These are phyloP conservation scores for Kwoniella dendrophila DNA, from an alignment of 768 basidiomycete genomes.

Conservation along the genomic window DNA sequence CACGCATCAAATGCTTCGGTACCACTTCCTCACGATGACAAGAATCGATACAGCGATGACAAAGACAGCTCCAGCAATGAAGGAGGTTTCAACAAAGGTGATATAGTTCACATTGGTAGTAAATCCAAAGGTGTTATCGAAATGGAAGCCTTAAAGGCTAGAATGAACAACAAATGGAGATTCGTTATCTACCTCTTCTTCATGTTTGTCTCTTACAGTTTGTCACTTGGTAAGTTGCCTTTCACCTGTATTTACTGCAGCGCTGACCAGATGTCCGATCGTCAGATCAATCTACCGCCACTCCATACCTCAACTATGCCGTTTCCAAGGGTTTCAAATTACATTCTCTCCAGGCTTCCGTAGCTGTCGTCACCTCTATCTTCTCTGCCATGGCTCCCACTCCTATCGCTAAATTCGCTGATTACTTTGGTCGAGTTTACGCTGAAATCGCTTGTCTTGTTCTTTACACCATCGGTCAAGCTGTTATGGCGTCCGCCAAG, in stretches of 20 bases:
- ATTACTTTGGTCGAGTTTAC: conserved; percentile 49
- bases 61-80: conserved; percentile 10
- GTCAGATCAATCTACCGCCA: conserved; percentile 45
- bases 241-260: background rate
- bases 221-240: conserved; percentile 43
- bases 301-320: conserved; percentile 42
- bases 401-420: conserved; percentile 54
- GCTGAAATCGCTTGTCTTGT: conserved; percentile 48
- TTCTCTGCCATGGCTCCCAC: conserved; percentile 53
- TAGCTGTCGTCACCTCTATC: conserved; percentile 46
- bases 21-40: background rate
- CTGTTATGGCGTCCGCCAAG: conserved; percentile 46
- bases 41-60: conserved; percentile 5
- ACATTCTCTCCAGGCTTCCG: conserved; percentile 52
- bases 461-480: conserved; percentile 50
- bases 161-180: conserved; percentile 38
- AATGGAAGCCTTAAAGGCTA: conserved; percentile 45
- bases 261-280: background rate
- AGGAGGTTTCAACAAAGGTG: background rate
- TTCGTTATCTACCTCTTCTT: conserved; percentile 46
- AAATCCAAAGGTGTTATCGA: conserved; percentile 48
- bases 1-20: background rate
- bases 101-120: conserved; percentile 18
- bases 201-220: conserved; percentile 46
- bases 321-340: conserved; percentile 42